A percentile compares a stretch with the other conserved stretches of the same genome.
These are phyloP conservation scores for Thraustotheca clavata DNA, from an alignment of 352 stramenopile species.

Conservation along the genomic window DNA sequence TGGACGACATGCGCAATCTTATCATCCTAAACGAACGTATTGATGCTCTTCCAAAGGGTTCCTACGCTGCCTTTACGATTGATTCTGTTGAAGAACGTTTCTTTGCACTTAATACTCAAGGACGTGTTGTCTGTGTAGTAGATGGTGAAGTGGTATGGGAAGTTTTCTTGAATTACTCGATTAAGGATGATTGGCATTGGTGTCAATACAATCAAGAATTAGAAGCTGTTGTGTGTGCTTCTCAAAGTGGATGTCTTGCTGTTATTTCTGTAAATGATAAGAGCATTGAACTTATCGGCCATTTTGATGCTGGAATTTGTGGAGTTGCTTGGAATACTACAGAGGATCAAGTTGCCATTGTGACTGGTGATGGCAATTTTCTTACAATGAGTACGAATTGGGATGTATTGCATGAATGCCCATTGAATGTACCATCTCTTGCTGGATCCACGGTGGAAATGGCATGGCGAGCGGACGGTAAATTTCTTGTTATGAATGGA, in stretches of 20 bases:
- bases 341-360: slow-evolving; percentile 57
- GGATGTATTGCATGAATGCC: slow-evolving; percentile 64
- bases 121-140: slow-evolving; percentile 2
- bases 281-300: slow-evolving; percentile 52
- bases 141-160: slow-evolving; percentile 1
- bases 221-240: slow-evolving; percentile 47
- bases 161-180: neutral
- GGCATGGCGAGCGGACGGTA: slow-evolving; percentile 61
- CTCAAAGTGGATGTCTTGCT: slow-evolving; percentile 36
- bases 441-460: slow-evolving; percentile 26
- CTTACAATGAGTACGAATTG: slow-evolving; percentile 70
- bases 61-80: neutral
- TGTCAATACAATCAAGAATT: slow-evolving; percentile 54
- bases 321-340: slow-evolving; percentile 56
- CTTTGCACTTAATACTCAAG: neutral
- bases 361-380: slow-evolving; percentile 48
- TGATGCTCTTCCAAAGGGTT: neutral
- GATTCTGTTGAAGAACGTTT: slow-evolving; percentile 12
- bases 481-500: slow-evolving; percentile 61
- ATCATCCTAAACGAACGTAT: neutral
- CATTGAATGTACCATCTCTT: slow-evolving; percentile 32
- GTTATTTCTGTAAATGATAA: slow-evolving; percentile 41
- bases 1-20: neutral
- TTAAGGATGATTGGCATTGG: slow-evolving; percentile 47
- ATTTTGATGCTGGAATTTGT: slow-evolving; percentile 50